phyloP scores from a whole-genome alignment of 2,329 filamentous ascomycete species.

The Pyricularia sp. region DNA sequence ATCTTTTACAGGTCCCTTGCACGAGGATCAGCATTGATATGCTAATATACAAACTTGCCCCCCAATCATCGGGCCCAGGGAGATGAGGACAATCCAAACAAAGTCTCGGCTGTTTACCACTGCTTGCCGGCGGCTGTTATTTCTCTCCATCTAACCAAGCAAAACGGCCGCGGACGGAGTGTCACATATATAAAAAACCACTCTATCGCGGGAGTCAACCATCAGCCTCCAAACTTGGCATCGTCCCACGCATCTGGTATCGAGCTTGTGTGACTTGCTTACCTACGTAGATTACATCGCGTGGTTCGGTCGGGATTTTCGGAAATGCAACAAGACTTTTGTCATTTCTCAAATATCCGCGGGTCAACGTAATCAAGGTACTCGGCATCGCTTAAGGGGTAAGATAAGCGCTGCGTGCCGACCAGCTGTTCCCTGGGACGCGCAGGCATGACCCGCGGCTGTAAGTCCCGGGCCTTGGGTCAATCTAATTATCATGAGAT shows the following conservation, averaged over 20 bases:
- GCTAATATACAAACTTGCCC: background rate
- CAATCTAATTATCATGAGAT: background rate
- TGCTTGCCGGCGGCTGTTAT: background rate
- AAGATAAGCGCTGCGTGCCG: background rate
- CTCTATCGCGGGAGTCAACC: background rate
- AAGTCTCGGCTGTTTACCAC: background rate
- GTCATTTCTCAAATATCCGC: background rate
- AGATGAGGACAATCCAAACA: background rate
- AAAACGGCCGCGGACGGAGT: background rate
- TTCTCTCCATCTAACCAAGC: background rate
- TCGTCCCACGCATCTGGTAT: background rate
- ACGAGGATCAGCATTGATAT: background rate
- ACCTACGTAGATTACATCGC: background rate
- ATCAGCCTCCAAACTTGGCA: conserved; percentile 1
- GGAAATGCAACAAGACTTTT: background rate
- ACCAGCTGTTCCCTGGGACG: background rate
- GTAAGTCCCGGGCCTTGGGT: background rate
- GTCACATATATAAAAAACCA: background rate
- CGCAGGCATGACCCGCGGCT: background rate
- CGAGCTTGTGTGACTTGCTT: background rate
- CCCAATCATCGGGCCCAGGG: background rate
- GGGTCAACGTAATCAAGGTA: background rate
- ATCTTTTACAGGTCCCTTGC: background rate
- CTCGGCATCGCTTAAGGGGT: background rate
- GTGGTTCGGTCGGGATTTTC: background rate